Evolutionary conservation across 768 basidiomycete genomes (phyloP).

Genomic region (Pleurotus eryngii): DNA sequence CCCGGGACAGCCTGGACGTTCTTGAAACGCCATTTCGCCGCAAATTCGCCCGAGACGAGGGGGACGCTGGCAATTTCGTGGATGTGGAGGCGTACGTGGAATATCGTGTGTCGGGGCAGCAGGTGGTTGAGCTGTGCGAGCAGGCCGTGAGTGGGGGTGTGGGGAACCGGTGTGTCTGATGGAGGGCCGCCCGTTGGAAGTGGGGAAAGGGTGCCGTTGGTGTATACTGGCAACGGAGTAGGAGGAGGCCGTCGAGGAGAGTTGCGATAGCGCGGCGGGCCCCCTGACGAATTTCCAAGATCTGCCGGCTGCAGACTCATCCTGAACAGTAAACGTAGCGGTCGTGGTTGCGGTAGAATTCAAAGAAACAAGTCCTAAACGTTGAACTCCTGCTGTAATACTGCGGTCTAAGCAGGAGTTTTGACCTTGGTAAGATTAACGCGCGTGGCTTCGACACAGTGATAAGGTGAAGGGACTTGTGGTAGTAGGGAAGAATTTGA

Average conservation of each 20-base stretch:
- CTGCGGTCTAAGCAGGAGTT: not conserved
- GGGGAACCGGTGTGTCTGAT: slow-evolving; percentile 7
- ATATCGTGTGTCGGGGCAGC: slow-evolving; percentile 62
- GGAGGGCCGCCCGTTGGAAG: not conserved
- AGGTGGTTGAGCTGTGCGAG: slow-evolving; percentile 60
- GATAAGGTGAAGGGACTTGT: no score
- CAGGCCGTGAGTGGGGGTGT: slow-evolving; percentile 26
- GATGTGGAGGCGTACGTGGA: slow-evolving; percentile 56
- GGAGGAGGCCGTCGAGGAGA: slow-evolving; percentile 5
- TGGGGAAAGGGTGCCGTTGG: not conserved
- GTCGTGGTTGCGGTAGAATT: not conserved
- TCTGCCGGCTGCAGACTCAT: not conserved
- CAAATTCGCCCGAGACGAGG: slow-evolving; percentile 68
- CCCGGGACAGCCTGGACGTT: slow-evolving; percentile 36
- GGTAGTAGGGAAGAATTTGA: no score
- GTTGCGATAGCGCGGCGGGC: not conserved
- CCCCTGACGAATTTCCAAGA: not conserved
- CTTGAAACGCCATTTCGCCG: slow-evolving; percentile 70
- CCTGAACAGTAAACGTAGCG: not conserved
- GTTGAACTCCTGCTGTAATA: not conserved
- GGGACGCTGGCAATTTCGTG: slow-evolving; percentile 73
- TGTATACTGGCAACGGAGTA: not conserved
- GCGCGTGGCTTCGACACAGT: no score
- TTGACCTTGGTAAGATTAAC: not conserved
- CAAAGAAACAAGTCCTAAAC: not conserved